phyloP scores from a whole-genome alignment of 164 flowering plant species.

The Piper betle region DNA sequence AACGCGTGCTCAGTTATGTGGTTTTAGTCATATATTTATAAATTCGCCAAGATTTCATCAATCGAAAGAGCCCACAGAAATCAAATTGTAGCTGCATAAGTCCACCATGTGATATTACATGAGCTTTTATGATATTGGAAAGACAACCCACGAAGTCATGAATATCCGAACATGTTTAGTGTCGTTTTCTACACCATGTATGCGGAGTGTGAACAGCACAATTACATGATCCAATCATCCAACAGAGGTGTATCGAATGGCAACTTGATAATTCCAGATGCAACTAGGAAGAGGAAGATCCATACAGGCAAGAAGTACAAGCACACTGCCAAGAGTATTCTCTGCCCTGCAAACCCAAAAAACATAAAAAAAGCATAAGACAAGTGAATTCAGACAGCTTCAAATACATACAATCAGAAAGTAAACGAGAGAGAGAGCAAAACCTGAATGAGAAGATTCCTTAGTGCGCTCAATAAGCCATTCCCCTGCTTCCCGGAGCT shows the following conservation, averaged over 20 bases:
- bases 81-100: no score
- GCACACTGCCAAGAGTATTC: slow-evolving; percentile 27
- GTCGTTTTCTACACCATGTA: no score
- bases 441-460: slow-evolving; percentile 11
- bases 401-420: background rate
- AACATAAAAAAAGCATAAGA: background rate
- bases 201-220: no score
- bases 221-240: slow-evolving; percentile 51
- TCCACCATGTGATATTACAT: no score
- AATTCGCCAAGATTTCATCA: no score
- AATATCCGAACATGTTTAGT: no score
- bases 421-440: background rate
- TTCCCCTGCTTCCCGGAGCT: slow-evolving; percentile 15
- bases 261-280: slow-evolving; percentile 50
- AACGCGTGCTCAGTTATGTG: no score
- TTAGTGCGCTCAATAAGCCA: slow-evolving; percentile 13
- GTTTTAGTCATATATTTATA: no score
- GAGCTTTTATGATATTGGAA: no score
- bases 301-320: slow-evolving; percentile 48
- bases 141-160: no score
- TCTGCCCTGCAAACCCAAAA: slow-evolving; percentile 39
- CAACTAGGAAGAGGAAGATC: slow-evolving; percentile 35
- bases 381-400: background rate
- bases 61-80: no score
- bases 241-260: slow-evolving; percentile 47